Conservation (phyloP, 2,329 filamentous ascomycete genomes). For the Colletotrichum sidae region DNA sequence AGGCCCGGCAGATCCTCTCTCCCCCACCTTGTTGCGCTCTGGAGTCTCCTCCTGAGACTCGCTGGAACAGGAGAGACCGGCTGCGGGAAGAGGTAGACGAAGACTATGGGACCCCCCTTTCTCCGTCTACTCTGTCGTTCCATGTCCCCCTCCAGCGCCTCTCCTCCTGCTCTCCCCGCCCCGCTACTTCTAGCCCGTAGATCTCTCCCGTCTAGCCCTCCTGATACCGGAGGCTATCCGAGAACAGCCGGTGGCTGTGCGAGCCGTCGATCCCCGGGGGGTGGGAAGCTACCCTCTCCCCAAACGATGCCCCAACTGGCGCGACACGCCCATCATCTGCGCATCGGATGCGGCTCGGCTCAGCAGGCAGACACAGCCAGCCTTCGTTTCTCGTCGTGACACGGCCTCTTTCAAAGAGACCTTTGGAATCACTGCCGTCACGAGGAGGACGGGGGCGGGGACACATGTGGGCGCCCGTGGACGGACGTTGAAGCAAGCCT, state of each 20-base stretch:
- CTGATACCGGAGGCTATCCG: conserved; percentile 10
- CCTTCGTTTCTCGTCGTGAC: neutral
- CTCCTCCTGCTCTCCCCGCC: conserved; percentile 23
- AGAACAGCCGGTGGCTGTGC: conserved; percentile 24
- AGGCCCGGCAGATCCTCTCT: conserved; percentile 7
- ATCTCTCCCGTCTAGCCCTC: conserved; percentile 20
- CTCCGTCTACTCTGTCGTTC: conserved; percentile 4
- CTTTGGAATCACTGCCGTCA: conserved; percentile 20
- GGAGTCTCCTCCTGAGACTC: neutral
- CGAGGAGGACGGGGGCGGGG: neutral
- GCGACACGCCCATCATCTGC: neutral
- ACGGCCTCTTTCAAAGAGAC: conserved; percentile 8
- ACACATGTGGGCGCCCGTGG: conserved; percentile 7
- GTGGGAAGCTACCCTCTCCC: conserved; percentile 8
- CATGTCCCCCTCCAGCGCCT: conserved; percentile 15
- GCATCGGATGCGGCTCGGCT: conserved; percentile 16
- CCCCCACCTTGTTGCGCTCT: neutral
- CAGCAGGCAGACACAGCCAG: conserved; percentile 16
- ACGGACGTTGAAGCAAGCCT: conserved; percentile 18
- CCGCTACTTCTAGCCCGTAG: conserved; percentile 30
- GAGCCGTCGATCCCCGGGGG: conserved; percentile 8
- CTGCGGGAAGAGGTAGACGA: conserved; percentile 11
- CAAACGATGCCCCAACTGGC: conserved; percentile 1
- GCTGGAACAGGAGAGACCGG: conserved; percentile 16
- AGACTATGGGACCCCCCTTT: neutral